A percentile compares a stretch with the other conserved stretches of the same genome.
phyloP scores from a whole-genome alignment of 225 moss, liverwort and hornwort species.

The Takakia lepidozioides region DNA sequence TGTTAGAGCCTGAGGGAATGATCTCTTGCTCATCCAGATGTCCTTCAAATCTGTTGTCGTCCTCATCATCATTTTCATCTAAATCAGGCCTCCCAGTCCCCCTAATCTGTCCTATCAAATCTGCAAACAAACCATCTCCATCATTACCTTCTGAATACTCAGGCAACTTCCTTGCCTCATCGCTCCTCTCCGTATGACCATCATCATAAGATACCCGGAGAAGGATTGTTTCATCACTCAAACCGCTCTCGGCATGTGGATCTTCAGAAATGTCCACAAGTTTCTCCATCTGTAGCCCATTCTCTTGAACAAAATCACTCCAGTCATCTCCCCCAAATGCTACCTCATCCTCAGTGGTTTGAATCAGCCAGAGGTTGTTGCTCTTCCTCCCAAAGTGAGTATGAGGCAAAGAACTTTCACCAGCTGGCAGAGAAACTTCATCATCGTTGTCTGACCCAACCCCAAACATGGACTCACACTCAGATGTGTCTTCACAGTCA shows the following conservation, averaged over 20 bases:
- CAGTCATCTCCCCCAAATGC: constrained; percentile 18
- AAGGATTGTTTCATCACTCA: not conserved
- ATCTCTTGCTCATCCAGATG: constrained; percentile 38
- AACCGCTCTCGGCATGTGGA: constrained; percentile 2
- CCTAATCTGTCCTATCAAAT: constrained; percentile 24
- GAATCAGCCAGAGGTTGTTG: constrained; percentile 7
- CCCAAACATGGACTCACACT: constrained; percentile 8
- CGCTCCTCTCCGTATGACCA: too few relatives aligned
- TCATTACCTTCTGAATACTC: too few relatives aligned
- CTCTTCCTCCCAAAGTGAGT: not conserved
- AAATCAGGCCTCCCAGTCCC: constrained; percentile 61
- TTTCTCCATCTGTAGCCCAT: constrained; percentile 5
- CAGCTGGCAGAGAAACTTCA: not conserved
- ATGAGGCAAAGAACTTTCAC: not conserved
- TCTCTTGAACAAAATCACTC: constrained; percentile 22
- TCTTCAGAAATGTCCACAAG: constrained; percentile 13
- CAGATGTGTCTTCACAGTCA: constrained; percentile 4
- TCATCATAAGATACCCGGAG: too few relatives aligned
- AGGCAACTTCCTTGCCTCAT: too few relatives aligned
- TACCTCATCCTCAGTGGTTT: constrained; percentile 12
- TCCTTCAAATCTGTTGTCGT: constrained; percentile 5
- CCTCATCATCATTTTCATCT: constrained; percentile 52
- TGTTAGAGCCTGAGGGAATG: constrained; percentile 18
- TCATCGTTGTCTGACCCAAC: constrained; percentile 14
- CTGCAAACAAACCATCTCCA: constrained; percentile 12